phyloP scores from a whole-genome alignment of 2,329 filamentous ascomycete genomes.

The Arthroderma sp. region DNA sequence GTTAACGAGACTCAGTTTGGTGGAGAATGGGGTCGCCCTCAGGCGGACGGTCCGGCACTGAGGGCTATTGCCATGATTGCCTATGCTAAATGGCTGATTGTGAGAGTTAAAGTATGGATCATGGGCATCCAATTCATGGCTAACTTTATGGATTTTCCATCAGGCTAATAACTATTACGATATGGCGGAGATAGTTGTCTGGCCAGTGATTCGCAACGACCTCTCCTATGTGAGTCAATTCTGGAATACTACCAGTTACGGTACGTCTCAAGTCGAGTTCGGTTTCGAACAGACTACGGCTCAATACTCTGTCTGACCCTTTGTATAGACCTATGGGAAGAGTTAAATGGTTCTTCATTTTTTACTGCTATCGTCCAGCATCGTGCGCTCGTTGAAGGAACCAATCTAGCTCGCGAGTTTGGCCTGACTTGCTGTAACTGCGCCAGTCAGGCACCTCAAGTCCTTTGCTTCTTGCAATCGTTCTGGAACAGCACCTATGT shows the following conservation, averaged over 20 bases:
- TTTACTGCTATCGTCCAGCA: constrained; percentile 60
- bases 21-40: constrained; percentile 60
- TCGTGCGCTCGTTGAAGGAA: constrained; percentile 47
- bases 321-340: constrained; percentile 56
- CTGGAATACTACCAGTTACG: constrained; percentile 51
- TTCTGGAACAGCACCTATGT: constrained; percentile 61
- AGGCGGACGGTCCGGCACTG: constrained; percentile 37
- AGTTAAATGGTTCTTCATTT: constrained; percentile 61
- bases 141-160: neutral
- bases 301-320: neutral
- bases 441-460: constrained; percentile 50
- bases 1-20: constrained; percentile 50
- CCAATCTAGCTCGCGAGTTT: constrained; percentile 48
- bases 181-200: constrained; percentile 44
- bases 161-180: constrained; percentile 39
- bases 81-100: constrained; percentile 54
- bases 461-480: constrained; percentile 59
- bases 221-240: constrained; percentile 60
- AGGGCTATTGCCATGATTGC: constrained; percentile 22
- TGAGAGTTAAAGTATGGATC: constrained; percentile 6
- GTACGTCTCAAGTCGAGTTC: constrained; percentile 6
- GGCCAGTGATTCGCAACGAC: constrained; percentile 64
- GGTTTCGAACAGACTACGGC: constrained; percentile 1
- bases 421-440: constrained; percentile 50
- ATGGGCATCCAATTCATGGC: neutral